Percentiles rank a stretch among this genome's conserved stretches.
These are phyloP conservation scores for Vitellaria paradoxa DNA, from an alignment of 179 eudicot genomes.

Conservation along the genomic window DNA sequence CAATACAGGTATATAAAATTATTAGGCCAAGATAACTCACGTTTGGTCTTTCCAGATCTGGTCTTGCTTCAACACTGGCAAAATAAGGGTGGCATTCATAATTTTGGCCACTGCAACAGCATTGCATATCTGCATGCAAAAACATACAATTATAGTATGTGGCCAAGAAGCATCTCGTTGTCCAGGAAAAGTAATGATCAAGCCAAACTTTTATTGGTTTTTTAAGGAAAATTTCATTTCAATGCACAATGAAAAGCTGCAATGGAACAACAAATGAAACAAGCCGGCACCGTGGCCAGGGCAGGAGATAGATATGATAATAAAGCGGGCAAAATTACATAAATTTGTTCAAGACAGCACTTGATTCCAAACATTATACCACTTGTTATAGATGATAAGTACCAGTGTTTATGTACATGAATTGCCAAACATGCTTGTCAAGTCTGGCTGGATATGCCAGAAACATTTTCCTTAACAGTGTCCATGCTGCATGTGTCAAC, in stretches of 20 bases:
- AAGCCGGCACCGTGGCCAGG: not conserved
- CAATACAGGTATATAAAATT: not conserved
- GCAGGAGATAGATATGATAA: not conserved
- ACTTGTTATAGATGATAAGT: not conserved
- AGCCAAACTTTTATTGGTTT: too few species aligned
- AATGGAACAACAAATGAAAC: not conserved
- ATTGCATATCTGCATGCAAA: constrained; percentile 83
- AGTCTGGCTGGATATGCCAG: too few species aligned
- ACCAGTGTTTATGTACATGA: not conserved
- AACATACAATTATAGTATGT: too few species aligned
- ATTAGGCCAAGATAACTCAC: constrained; percentile 47
- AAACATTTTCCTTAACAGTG: too few species aligned
- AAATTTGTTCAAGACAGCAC: not conserved
- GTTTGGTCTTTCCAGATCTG: constrained; percentile 99
- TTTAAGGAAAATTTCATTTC: not conserved
- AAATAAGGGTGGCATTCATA: constrained; percentile 88
- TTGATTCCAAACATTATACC: not conserved
- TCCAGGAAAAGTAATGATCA: not conserved
- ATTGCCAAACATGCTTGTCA: not conserved
- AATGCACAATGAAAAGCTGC: not conserved
- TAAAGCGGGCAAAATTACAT: not conserved
- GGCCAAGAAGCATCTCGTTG: too few species aligned
- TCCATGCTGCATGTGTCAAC: too few species aligned
- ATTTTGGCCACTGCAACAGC: constrained; percentile 98
- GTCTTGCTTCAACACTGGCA: constrained; percentile 98